These are phyloP conservation scores for Amauroascus niger DNA, from an alignment of 2,329 filamentous ascomycete genomes.

Conservation along the genomic window DNA sequence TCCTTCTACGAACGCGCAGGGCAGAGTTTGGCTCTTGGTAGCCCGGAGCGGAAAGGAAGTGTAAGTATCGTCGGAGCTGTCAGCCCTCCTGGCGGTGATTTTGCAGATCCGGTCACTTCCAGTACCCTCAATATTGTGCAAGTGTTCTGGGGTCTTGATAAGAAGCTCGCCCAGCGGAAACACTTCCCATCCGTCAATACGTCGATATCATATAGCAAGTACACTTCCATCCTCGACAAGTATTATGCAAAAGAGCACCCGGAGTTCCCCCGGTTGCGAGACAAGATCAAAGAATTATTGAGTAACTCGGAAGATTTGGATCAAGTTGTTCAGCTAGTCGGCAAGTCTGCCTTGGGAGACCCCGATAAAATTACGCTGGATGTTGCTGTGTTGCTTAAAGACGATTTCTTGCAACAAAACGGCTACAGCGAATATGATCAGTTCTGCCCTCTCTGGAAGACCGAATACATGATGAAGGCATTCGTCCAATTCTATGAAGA, in stretches of 20 bases:
- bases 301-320: slow-evolving; percentile 95
- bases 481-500: slow-evolving; percentile 99
- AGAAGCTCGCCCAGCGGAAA: slow-evolving; percentile 98
- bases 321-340: slow-evolving; percentile 96
- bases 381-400: slow-evolving; percentile 83
- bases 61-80: slow-evolving; percentile 97
- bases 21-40: slow-evolving; percentile 73
- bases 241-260: slow-evolving; percentile 91
- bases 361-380: slow-evolving; percentile 97
- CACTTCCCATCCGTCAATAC: slow-evolving; percentile 99
- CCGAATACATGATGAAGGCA: slow-evolving; percentile 99
- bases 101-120: slow-evolving; percentile 93
- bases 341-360: slow-evolving; percentile 92
- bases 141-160: slow-evolving; percentile 99
- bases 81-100: slow-evolving; percentile 95
- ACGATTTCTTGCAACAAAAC: slow-evolving; percentile 98
- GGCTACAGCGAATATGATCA: slow-evolving; percentile 98
- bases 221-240: slow-evolving; percentile 76
- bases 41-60: slow-evolving; percentile 78
- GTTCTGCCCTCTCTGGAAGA: slow-evolving; percentile 99
- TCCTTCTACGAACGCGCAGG: slow-evolving; percentile 99
- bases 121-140: slow-evolving; percentile 95
- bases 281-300: slow-evolving; percentile 87
- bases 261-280: slow-evolving; percentile 84
- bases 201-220: slow-evolving; percentile 89